Conservation (phyloP, 2,329 filamentous ascomycete genomes). For the Botrytis byssoidea region DNA sequence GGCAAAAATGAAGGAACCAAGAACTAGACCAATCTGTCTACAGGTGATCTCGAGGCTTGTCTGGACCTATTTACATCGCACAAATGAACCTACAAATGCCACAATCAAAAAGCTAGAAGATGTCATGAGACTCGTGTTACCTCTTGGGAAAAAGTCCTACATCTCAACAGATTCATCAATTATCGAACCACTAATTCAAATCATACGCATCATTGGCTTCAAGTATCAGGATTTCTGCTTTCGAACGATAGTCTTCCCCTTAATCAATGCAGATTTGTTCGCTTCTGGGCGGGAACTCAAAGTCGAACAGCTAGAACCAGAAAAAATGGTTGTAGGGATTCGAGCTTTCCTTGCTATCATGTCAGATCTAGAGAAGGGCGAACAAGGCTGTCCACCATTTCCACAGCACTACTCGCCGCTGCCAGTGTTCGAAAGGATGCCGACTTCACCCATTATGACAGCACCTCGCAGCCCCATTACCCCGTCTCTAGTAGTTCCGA, state of each 20-base stretch:
- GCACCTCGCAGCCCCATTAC: slow-evolving; percentile 35
- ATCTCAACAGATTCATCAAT: slow-evolving; percentile 81
- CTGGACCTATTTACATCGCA: slow-evolving; percentile 92
- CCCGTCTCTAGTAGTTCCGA: slow-evolving; percentile 31
- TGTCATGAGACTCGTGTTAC: slow-evolving; percentile 79
- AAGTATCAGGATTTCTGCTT: slow-evolving; percentile 94
- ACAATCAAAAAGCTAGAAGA: slow-evolving; percentile 84
- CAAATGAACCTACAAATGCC: slow-evolving; percentile 65
- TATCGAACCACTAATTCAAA: slow-evolving; percentile 85
- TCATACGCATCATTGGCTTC: slow-evolving; percentile 91
- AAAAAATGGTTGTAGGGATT: slow-evolving; percentile 96
- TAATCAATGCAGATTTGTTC: slow-evolving; percentile 92
- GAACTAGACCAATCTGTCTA: slow-evolving; percentile 73
- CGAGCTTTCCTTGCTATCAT: slow-evolving; percentile 91
- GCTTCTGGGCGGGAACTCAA: slow-evolving; percentile 60
- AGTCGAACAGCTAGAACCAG: slow-evolving; percentile 88
- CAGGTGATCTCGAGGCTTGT: slow-evolving; percentile 86
- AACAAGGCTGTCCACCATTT: slow-evolving; percentile 76
- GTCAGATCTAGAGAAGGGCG: slow-evolving; percentile 83
- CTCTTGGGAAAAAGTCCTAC: slow-evolving; percentile 75
- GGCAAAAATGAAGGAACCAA: slow-evolving; percentile 79
- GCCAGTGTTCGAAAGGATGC: slow-evolving; percentile 45
- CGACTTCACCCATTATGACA: slow-evolving; percentile 51
- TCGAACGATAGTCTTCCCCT: slow-evolving; percentile 84
- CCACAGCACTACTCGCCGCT: slow-evolving; percentile 61